Conservation (phyloP, 768 basidiomycete species). For the Hebeloma cylindrosporum region DNA sequence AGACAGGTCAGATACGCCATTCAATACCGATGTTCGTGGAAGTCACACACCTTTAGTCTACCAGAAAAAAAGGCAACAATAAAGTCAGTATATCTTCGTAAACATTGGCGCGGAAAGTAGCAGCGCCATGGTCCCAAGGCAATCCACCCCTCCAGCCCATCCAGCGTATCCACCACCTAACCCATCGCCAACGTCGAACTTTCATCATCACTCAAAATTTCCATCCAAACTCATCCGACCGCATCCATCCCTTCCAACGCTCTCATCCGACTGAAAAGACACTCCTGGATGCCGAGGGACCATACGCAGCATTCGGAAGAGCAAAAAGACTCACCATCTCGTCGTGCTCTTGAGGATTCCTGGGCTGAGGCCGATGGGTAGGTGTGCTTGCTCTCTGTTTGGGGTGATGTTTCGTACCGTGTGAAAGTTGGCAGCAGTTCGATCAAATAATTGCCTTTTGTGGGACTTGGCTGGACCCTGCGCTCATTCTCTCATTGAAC, state of each 20-base stretch:
- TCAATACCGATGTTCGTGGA: conserved; percentile 1
- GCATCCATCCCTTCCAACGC: conserved; percentile 27
- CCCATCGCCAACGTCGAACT: conserved; percentile 1
- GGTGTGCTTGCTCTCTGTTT: too few species aligned
- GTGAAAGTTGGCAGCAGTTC: too few species aligned
- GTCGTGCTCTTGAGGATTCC: conserved; percentile 39
- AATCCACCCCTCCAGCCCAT: neutral
- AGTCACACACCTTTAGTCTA: conserved; percentile 82
- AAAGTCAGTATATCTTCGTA: conserved; percentile 19
- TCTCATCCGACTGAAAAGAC: conserved; percentile 20
- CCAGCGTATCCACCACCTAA: neutral
- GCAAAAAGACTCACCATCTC: conserved; percentile 46
- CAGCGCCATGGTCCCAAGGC: neutral
- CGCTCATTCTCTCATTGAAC: too few species aligned
- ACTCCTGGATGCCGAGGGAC: conserved; percentile 11
- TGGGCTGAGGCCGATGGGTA: conserved; percentile 23
- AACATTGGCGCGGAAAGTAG: conserved; percentile 7
- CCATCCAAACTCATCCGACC: conserved; percentile 26
- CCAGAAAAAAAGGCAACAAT: conserved; percentile 23
- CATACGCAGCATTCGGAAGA: conserved; percentile 14
- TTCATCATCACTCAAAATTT: neutral
- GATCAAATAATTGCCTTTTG: too few species aligned
- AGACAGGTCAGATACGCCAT: conserved; percentile 3
- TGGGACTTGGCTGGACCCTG: too few species aligned
- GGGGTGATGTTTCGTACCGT: too few species aligned